phyloP scores from a whole-genome alignment of 1,139 yeast species.

The Entelexis sorbosivorans region DNA sequence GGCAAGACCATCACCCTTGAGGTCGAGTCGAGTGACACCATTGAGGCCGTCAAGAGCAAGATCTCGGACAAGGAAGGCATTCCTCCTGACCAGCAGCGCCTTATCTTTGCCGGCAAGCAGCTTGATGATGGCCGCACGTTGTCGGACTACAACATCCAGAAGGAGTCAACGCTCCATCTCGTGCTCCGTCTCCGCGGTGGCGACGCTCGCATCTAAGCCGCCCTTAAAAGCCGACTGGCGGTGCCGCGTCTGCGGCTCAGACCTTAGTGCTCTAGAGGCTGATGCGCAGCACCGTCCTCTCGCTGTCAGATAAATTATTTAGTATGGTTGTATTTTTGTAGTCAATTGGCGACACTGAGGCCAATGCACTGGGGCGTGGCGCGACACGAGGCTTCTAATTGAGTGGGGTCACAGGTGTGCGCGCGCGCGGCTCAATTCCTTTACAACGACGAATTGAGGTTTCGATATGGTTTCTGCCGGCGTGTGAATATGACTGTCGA shows the following conservation, averaged over 20 bases:
- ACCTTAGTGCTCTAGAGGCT: background rate
- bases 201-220: background rate
- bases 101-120: slow-evolving; percentile 99
- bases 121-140: slow-evolving; percentile 80
- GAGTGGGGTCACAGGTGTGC: too few relatives aligned
- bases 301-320: background rate
- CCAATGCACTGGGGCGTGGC: too few relatives aligned
- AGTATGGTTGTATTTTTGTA: slow-evolving; percentile 1
- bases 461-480: too few relatives aligned
- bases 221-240: slow-evolving; percentile 3
- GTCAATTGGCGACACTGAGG: slow-evolving; percentile 1
- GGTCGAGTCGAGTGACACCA: slow-evolving; percentile 85
- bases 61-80: slow-evolving; percentile 90
- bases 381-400: too few relatives aligned
- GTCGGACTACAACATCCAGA: slow-evolving; percentile 78
- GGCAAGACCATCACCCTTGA: slow-evolving; percentile 84
- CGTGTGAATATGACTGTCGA: too few relatives aligned
- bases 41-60: slow-evolving; percentile 81
- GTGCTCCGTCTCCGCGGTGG: slow-evolving; percentile 86
- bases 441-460: too few relatives aligned
- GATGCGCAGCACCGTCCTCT: background rate
- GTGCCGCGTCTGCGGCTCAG: background rate
- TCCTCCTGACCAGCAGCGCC: slow-evolving; percentile 99
- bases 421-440: too few relatives aligned
- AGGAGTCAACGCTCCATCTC: slow-evolving; percentile 74